Percentiles rank a stretch among this genome's conserved stretches.
Conservation (phyloP, 208 protist genomes). For the Tritrichomonas musculus region DNA sequence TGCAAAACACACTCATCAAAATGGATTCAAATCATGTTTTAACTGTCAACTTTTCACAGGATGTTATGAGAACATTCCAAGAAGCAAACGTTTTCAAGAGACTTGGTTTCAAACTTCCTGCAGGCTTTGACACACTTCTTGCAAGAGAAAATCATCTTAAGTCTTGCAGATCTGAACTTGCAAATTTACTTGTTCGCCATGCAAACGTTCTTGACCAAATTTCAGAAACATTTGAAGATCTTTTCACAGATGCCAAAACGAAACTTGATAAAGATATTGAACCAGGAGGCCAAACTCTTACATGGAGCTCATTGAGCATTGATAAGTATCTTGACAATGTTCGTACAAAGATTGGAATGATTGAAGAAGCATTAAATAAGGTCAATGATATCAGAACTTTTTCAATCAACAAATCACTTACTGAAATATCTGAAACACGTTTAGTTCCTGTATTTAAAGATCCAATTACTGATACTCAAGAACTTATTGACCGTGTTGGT, state of each 20-base stretch:
- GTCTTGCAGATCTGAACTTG: background rate
- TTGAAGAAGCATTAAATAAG: slow-evolving; percentile 4
- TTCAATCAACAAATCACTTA: slow-evolving; percentile 20
- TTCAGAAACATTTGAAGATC: background rate
- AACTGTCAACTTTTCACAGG: slow-evolving; percentile 13
- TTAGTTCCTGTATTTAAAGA: background rate
- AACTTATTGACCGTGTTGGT: background rate
- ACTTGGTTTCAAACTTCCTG: background rate
- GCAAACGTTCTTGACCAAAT: background rate
- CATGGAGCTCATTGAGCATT: slow-evolving; percentile 2
- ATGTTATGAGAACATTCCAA: background rate
- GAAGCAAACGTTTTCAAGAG: background rate
- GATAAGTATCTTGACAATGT: background rate
- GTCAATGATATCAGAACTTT: background rate
- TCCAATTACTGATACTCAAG: background rate
- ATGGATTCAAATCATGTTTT: background rate
- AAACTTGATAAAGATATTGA: background rate
- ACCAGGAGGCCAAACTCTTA: background rate
- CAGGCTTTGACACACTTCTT: background rate
- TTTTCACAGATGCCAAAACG: background rate
- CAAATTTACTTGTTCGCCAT: background rate
- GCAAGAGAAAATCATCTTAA: background rate
- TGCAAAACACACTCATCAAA: slow-evolving; percentile 15
- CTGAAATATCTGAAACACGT: background rate
- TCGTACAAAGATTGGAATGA: background rate